Conservation (phyloP, 495 filamentous ascomycete genomes). For the Penicillium canescens region DNA sequence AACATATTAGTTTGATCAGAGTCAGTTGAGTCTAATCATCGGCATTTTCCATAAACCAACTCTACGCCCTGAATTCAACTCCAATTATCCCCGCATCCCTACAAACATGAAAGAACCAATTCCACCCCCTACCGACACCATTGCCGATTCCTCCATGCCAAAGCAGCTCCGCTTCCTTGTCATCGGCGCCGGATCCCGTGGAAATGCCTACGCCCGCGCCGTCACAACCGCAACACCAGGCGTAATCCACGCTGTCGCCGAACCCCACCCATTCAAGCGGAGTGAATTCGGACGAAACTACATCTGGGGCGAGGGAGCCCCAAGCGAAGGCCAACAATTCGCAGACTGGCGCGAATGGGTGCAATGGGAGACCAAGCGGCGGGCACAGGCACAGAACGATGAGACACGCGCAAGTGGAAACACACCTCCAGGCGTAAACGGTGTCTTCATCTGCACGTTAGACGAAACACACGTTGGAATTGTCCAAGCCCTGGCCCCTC, state of each 20-base stretch:
- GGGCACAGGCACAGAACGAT: conserved; percentile 21
- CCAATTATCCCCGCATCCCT: neutral
- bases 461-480: conserved; percentile 86
- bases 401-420: neutral
- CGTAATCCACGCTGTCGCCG: conserved; percentile 72
- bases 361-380: conserved; percentile 58
- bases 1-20: no score
- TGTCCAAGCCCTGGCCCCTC: conserved; percentile 64
- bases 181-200: conserved; percentile 86
- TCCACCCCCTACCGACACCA: conserved; percentile 8
- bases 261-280: conserved; percentile 79
- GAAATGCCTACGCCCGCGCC: conserved; percentile 71
- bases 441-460: conserved; percentile 81
- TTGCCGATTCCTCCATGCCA: neutral
- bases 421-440: conserved; percentile 57
- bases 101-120: conserved; percentile 31
- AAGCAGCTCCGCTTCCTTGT: conserved; percentile 61
- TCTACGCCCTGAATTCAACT: neutral
- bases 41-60: neutral
- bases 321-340: conserved; percentile 63
- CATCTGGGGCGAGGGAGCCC: conserved; percentile 58
- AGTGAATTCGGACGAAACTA: conserved; percentile 62
- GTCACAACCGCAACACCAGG: conserved; percentile 61
- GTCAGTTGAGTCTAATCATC: no score
- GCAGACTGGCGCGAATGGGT: conserved; percentile 73